Percentiles rank a stretch among this genome's conserved stretches.
Evolutionary conservation across 805 yeast species (phyloP).

Genomic region (Jamesozyma lodderae): DNA sequence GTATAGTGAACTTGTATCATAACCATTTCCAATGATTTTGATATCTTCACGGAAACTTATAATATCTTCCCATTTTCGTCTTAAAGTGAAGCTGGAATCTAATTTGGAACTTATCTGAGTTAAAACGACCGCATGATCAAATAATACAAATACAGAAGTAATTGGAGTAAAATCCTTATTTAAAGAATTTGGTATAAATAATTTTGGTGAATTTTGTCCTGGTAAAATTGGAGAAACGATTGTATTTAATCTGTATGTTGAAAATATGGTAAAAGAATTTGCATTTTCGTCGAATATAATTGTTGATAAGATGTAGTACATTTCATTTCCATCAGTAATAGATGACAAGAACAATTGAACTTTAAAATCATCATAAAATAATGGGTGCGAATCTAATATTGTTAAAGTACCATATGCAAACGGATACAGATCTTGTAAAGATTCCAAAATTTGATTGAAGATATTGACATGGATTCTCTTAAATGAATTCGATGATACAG

Average conservation of each 20-base stretch:
- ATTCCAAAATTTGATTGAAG: constrained; percentile 30
- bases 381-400: constrained; percentile 54
- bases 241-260: constrained; percentile 58
- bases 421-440: constrained; percentile 41
- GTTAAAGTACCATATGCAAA: constrained; percentile 42
- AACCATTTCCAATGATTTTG: constrained; percentile 50
- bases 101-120: constrained; percentile 45
- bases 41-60: constrained; percentile 47
- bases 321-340: constrained; percentile 29
- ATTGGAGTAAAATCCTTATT: constrained; percentile 8
- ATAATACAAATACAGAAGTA: constrained; percentile 47
- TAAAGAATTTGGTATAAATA: constrained; percentile 11
- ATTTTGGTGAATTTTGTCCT: constrained; percentile 6
- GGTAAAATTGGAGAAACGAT: constrained; percentile 23
- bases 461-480: constrained; percentile 33
- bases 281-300: constrained; percentile 38
- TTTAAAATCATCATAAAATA: constrained; percentile 32
- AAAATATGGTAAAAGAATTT: constrained; percentile 45
- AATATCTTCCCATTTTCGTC: constrained; percentile 73
- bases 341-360: constrained; percentile 44
- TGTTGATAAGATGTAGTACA: constrained; percentile 44
- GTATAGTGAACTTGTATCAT: constrained; percentile 40
- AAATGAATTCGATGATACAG: constrained; percentile 36
- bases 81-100: constrained; percentile 28
- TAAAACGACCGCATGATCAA: constrained; percentile 53